Evolutionary conservation across 2,329 filamentous ascomycete genomes (phyloP).

Genomic region (Zelopaecilomyces penicillatus): DNA sequence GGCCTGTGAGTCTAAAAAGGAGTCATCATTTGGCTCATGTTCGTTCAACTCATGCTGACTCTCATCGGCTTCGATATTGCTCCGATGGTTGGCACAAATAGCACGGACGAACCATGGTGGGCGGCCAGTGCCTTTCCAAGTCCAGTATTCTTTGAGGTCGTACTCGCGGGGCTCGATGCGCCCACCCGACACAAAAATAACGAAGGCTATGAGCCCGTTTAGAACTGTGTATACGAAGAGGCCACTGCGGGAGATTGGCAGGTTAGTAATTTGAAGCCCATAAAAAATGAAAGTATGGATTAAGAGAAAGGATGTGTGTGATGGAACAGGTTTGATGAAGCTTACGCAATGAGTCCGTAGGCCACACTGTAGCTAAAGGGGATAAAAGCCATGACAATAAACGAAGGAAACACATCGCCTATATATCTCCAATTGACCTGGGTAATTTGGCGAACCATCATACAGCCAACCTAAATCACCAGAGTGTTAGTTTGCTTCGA

Average conservation of each 20-base stretch:
- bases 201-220: conserved; percentile 38
- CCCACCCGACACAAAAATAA: conserved; percentile 35
- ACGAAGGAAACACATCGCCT: conserved; percentile 67
- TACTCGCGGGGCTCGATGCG: conserved; percentile 41
- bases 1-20: conserved; percentile 9
- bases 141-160: conserved; percentile 48
- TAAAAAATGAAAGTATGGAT: not conserved
- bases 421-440: conserved; percentile 72
- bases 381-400: conserved; percentile 67
- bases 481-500: not conserved
- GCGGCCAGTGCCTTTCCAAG: conserved; percentile 40
- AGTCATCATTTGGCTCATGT: conserved; percentile 1
- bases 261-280: conserved; percentile 5
- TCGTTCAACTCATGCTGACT: conserved; percentile 6
- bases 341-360: conserved; percentile 65
- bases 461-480: conserved; percentile 52
- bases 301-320: not conserved
- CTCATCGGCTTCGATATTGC: conserved; percentile 6
- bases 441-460: conserved; percentile 69
- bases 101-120: conserved; percentile 41
- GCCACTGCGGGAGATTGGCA: conserved; percentile 26
- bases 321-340: conserved; percentile 7
- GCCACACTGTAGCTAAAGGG: conserved; percentile 73
- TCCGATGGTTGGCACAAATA: conserved; percentile 10
- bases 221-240: conserved; percentile 46